Conservation (phyloP, 441 rosid genomes). For the Aquilaria agallochum region DNA sequence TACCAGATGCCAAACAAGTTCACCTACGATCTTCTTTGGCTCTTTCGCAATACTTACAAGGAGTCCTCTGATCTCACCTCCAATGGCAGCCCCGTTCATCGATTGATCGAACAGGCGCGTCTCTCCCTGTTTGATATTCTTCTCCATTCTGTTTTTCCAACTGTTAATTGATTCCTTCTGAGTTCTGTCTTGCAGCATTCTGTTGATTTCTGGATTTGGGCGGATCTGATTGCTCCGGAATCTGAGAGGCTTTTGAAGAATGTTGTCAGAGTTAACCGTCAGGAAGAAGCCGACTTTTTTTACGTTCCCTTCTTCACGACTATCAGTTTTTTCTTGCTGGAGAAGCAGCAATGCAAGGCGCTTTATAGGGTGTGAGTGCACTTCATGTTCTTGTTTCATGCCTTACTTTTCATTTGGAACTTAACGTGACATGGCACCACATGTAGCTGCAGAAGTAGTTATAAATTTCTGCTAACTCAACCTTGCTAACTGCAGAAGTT, state of each 20-base stretch:
- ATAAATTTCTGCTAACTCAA: too few species aligned
- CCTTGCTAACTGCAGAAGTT: too few species aligned
- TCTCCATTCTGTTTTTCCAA: neutral
- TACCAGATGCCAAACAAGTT: constrained; percentile 90
- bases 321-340: constrained; percentile 93
- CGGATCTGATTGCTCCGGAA: constrained; percentile 74
- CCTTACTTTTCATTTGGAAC: too few species aligned
- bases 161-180: neutral
- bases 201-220: constrained; percentile 97
- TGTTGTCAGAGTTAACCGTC: constrained; percentile 66
- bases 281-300: constrained; percentile 85
- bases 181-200: constrained; percentile 61
- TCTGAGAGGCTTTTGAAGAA: constrained; percentile 74
- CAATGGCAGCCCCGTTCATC: constrained; percentile 98
- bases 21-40: constrained; percentile 77
- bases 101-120: constrained; percentile 81
- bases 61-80: constrained; percentile 83
- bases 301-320: constrained; percentile 92
- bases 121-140: neutral
- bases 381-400: constrained; percentile 20
- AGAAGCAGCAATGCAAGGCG: constrained; percentile 91
- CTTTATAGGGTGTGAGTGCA: constrained; percentile 99
- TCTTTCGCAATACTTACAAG: constrained; percentile 63
- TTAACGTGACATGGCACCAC: too few species aligned
- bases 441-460: too few species aligned